These are phyloP conservation scores for Erythrophleum ivorense DNA, from an alignment of 331 rosid species.

Conservation along the genomic window DNA sequence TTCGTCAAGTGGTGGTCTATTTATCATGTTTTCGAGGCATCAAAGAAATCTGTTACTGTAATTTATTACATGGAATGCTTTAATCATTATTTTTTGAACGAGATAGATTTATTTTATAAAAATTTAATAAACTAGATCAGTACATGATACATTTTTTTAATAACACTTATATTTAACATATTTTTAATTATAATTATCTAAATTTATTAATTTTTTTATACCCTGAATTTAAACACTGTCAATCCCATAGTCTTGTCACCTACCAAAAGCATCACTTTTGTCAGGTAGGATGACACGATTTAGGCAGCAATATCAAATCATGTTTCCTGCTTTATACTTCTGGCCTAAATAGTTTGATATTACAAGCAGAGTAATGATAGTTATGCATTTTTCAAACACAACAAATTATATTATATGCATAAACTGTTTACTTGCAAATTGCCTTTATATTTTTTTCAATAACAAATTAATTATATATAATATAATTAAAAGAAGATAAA, in stretches of 20 bases:
- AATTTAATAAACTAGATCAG: too few relatives aligned
- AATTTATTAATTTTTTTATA: not conserved
- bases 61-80: not conserved
- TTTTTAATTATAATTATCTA: too few relatives aligned
- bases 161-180: too few relatives aligned
- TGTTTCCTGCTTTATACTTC: constrained; percentile 20
- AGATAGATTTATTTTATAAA: too few relatives aligned
- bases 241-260: constrained; percentile 33
- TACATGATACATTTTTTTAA: too few relatives aligned
- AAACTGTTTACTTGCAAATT: too few relatives aligned
- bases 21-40: not conserved
- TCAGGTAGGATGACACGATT: constrained; percentile 37
- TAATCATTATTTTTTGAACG: not conserved
- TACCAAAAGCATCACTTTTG: constrained; percentile 14
- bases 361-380: not conserved
- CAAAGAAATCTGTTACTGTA: not conserved
- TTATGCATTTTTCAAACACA: not conserved
- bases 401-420: too few relatives aligned
- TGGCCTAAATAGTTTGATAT: not conserved
- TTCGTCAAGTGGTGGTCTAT: too few relatives aligned
- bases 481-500: too few relatives aligned
- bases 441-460: too few relatives aligned
- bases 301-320: constrained; percentile 40
- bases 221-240: not conserved
- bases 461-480: too few relatives aligned